Conservation (phyloP, 768 basidiomycete genomes). For the Russula olivacea region DNA sequence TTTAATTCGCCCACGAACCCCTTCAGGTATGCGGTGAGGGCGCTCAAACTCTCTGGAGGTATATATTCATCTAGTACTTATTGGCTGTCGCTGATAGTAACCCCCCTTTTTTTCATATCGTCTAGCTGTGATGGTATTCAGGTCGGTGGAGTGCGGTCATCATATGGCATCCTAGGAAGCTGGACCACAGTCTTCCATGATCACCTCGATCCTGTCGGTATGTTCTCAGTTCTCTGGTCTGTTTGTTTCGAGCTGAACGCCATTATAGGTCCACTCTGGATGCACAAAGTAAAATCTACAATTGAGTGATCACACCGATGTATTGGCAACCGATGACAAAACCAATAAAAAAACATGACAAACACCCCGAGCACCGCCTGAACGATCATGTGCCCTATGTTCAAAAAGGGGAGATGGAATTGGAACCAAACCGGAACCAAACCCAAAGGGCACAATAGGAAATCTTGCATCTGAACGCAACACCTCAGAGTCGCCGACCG, state of each 20-base stretch:
- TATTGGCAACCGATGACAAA: not conserved
- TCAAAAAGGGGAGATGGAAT: too few relatives aligned
- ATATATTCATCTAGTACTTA: not conserved
- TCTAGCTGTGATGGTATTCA: conserved; percentile 57
- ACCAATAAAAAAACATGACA: not conserved
- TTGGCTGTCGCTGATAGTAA: not conserved
- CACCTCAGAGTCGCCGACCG: too few relatives aligned
- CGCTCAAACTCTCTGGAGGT: conserved; percentile 32
- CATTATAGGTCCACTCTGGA: conserved; percentile 30
- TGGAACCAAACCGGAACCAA: too few relatives aligned
- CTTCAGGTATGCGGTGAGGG: conserved; percentile 16
- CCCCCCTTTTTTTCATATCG: not conserved
- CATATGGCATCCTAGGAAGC: conserved; percentile 50
- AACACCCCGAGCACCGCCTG: not conserved
- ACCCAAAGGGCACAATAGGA: too few relatives aligned
- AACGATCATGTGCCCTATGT: too few relatives aligned
- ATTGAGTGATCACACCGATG: not conserved
- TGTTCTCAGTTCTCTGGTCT: not conserved
- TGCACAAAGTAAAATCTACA: conserved; percentile 26
- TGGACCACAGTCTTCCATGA: conserved; percentile 49
- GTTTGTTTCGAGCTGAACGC: not conserved
- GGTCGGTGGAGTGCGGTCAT: conserved; percentile 53
- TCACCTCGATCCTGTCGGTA: conserved; percentile 44
- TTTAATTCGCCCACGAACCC: not conserved
- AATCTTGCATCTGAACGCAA: too few relatives aligned